Evolutionary conservation across 305 asterid species (phyloP).

Genomic region (Fraxinus sp.): DNA sequence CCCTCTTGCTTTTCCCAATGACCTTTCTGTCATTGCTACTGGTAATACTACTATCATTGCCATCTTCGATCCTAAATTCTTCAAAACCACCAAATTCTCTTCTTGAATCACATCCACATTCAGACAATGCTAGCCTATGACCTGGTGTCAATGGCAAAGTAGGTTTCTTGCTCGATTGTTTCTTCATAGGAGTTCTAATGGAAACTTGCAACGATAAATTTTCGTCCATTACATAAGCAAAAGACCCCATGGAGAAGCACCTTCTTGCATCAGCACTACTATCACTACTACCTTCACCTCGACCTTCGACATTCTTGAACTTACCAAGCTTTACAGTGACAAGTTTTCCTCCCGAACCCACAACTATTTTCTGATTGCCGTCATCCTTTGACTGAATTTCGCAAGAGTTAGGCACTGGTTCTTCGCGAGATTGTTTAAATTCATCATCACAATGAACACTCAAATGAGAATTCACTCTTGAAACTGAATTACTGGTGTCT

Average conservation of each 20-base stretch:
- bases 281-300: conserved; percentile 33
- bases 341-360: conserved; percentile 44
- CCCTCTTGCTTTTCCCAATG: conserved; percentile 38
- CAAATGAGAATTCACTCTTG: conserved; percentile 39
- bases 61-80: conserved; percentile 33
- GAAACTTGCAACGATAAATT: conserved; percentile 68
- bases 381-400: conserved; percentile 45
- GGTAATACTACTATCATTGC: not conserved
- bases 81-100: conserved; percentile 71
- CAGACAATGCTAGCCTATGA: conserved; percentile 71
- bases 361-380: conserved; percentile 18
- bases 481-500: conserved; percentile 11
- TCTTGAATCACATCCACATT: conserved; percentile 74
- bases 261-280: conserved; percentile 55
- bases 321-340: conserved; percentile 81
- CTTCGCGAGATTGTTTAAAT: conserved; percentile 14
- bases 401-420: conserved; percentile 27
- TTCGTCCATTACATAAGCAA: conserved; percentile 86
- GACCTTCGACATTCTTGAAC: conserved; percentile 58
- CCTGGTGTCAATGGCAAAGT: conserved; percentile 55
- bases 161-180: conserved; percentile 52
- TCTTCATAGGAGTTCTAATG: conserved; percentile 61
- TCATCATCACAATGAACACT: conserved; percentile 31
- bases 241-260: conserved; percentile 92
- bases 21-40: conserved; percentile 30